phyloP scores from a whole-genome alignment of 306 rosid genomes.

The Neltuma alba region DNA sequence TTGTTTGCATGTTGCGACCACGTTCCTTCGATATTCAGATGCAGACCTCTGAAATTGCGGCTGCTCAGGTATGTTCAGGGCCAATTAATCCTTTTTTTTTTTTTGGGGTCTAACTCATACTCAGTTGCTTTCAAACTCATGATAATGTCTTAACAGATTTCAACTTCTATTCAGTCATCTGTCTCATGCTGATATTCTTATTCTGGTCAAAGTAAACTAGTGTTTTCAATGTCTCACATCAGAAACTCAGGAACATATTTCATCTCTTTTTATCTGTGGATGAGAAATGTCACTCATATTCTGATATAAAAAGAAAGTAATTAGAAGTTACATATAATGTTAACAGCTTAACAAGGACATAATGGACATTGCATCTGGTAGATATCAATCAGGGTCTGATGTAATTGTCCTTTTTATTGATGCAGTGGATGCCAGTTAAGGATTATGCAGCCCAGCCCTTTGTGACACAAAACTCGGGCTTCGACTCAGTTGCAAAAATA shows the following conservation, averaged over 20 bases:
- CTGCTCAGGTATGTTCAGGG: conserved; percentile 61
- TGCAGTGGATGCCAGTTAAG: conserved; percentile 81
- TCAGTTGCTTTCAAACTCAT: not conserved
- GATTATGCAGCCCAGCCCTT: conserved; percentile 75
- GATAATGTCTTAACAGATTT: not conserved
- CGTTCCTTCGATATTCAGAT: conserved; percentile 55
- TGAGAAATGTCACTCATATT: not conserved
- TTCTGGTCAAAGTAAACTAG: not conserved
- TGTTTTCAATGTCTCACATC: not conserved
- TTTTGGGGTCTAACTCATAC: no score
- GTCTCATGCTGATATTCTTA: conserved; percentile 1
- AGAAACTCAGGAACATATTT: not conserved
- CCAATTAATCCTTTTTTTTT: not conserved
- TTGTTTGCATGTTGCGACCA: conserved; percentile 74
- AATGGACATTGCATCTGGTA: not conserved
- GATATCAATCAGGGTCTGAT: conserved; percentile 3
- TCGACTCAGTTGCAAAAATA: conserved; percentile 52
- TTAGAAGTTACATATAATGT: not conserved
- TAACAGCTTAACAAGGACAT: not conserved
- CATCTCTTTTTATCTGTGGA: not conserved
- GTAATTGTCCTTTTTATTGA: conserved; percentile 8
- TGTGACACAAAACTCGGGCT: conserved; percentile 46
- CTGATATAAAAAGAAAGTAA: not conserved
- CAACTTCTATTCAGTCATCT: not conserved
- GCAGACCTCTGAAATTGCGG: conserved; percentile 71